Percentiles rank a stretch among this genome's conserved stretches.
Conservation (phyloP, 768 basidiomycete species). For the Termitomyces sp. region DNA sequence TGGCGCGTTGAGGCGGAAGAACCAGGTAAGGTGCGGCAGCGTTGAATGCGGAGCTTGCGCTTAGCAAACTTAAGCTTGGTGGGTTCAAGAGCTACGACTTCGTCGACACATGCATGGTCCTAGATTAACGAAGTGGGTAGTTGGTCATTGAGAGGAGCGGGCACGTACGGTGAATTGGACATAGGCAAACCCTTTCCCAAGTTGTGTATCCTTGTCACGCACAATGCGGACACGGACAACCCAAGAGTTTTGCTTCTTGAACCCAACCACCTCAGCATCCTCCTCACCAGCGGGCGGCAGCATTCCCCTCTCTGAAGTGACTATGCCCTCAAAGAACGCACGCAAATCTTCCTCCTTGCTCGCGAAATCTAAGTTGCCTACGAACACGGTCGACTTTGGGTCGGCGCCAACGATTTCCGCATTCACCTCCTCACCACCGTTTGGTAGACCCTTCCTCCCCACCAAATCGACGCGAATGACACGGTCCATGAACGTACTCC, state of each 20-base stretch:
- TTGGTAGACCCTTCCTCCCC: conserved; percentile 19
- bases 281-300: conserved; percentile 28
- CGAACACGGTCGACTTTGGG: conserved; percentile 80
- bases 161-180: conserved; percentile 75
- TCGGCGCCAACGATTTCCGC: conserved; percentile 38
- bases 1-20: conserved; percentile 20
- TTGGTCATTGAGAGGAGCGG: not conserved
- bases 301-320: conserved; percentile 63
- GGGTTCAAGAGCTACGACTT: conserved; percentile 76
- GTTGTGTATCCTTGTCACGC: conserved; percentile 84
- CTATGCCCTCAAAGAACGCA: conserved; percentile 75
- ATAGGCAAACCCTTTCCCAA: conserved; percentile 95
- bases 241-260: conserved; percentile 46
- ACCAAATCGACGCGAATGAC: conserved; percentile 77
- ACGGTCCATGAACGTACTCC: conserved; percentile 68
- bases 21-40: conserved; percentile 75
- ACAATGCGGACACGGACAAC: conserved; percentile 84
- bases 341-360: conserved; percentile 88
- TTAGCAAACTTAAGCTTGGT: conserved; percentile 86
- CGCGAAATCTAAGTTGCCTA: conserved; percentile 91
- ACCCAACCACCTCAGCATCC: conserved; percentile 20
- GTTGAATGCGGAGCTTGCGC: conserved; percentile 85
- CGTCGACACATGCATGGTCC: conserved; percentile 92
- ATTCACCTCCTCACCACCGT: conserved; percentile 16
- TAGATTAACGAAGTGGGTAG: conserved; percentile 21